Evolutionary conservation across 345 rosid genomes (phyloP).

Genomic region (Citrus mangshanensis): DNA sequence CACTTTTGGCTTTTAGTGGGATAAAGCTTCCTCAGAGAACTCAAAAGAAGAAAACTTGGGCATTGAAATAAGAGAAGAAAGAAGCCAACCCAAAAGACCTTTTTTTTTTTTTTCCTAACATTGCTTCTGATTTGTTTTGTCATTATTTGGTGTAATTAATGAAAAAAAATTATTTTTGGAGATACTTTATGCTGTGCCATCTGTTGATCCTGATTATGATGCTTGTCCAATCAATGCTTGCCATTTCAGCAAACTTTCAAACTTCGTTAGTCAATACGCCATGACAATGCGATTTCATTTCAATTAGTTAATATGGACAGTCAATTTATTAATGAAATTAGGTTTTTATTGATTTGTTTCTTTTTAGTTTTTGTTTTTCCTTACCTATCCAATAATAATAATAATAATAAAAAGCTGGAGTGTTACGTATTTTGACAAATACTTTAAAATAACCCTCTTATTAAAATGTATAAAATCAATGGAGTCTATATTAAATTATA

Average conservation of each 20-base stretch:
- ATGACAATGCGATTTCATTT: no score
- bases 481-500: neutral
- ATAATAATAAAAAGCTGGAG: no score
- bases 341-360: neutral
- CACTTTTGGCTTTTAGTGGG: neutral
- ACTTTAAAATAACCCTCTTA: neutral
- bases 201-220: neutral
- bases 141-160: conserved; percentile 1
- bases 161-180: neutral
- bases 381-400: no score
- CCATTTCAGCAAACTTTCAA: neutral
- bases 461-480: neutral
- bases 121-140: neutral
- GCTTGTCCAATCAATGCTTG: neutral
- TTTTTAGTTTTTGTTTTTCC: no score
- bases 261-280: neutral
- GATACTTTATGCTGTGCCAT: neutral
- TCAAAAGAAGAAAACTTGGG: neutral
- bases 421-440: no score
- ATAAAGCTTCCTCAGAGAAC: neutral
- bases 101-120: neutral
- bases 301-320: neutral
- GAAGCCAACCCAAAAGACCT: neutral
- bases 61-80: neutral
- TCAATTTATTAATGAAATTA: neutral